phyloP scores from a whole-genome alignment of 345 rosid species.

The Sisymbrium irio region DNA sequence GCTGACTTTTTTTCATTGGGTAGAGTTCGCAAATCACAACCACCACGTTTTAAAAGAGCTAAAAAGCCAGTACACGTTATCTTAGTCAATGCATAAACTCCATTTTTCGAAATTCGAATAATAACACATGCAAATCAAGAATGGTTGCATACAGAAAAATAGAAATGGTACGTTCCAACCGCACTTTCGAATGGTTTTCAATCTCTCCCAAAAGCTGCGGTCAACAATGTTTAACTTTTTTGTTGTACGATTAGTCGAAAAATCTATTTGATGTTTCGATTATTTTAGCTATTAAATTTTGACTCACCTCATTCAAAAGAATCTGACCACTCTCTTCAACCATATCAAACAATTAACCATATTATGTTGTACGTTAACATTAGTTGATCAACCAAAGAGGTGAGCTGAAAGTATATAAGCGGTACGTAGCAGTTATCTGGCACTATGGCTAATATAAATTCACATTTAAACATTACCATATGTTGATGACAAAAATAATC shows the following conservation, averaged over 20 bases:
- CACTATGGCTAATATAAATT: not conserved
- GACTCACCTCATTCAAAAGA: not conserved
- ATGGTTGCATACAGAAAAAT: not conserved
- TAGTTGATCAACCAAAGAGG: not conserved
- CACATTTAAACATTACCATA: not conserved
- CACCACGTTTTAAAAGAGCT: not conserved
- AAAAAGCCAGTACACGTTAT: not conserved
- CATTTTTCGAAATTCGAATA: not conserved
- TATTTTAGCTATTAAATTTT: not conserved
- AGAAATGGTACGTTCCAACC: not conserved
- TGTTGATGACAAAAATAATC: not conserved
- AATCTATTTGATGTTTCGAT: not conserved
- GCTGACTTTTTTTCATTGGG: constrained; percentile 26
- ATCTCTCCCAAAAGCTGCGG: not conserved
- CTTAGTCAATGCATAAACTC: constrained; percentile 3
- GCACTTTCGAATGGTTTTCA: too few species aligned
- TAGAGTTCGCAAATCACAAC: constrained; percentile 16
- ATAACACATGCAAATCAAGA: not conserved
- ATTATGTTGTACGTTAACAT: not conserved
- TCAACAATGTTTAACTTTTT: not conserved
- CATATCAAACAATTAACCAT: not conserved
- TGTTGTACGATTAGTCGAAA: not conserved
- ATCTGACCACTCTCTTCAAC: not conserved
- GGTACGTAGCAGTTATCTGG: not conserved
- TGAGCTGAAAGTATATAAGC: not conserved